Conservation (phyloP, 306 rosid genomes). For the Acacia acuminata region DNA sequence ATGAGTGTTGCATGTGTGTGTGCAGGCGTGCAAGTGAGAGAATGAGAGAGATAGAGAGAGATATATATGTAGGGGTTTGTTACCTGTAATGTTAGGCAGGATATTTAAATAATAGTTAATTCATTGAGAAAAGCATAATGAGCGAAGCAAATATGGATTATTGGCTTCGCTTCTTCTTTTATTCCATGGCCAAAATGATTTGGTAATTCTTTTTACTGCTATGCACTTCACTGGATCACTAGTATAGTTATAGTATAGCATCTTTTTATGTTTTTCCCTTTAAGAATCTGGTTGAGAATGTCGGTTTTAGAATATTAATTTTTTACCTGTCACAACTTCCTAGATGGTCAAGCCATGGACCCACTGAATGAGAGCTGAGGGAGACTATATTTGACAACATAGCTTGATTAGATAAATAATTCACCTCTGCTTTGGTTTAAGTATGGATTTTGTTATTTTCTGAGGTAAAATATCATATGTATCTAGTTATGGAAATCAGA, state of each 20-base stretch:
- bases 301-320: conserved; percentile 26
- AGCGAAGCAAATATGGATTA: conserved; percentile 1
- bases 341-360: conserved; percentile 3
- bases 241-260: background rate
- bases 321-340: conserved; percentile 32
- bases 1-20: conserved; percentile 47
- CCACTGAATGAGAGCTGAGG: background rate
- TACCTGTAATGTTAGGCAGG: background rate
- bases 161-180: background rate
- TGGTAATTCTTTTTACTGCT: conserved; percentile 12
- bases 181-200: conserved; percentile 14
- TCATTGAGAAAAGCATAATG: conserved; percentile 22
- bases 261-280: background rate
- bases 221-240: conserved; percentile 29
- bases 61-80: background rate
- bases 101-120: conserved; percentile 17
- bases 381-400: background rate
- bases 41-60: background rate
- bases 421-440: background rate
- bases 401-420: background rate
- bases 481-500: background rate
- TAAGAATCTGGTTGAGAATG: conserved; percentile 35
- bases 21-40: conserved; percentile 41
- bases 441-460: background rate
- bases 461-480: background rate